These are phyloP conservation scores for Capsicum chinense DNA, from an alignment of 257 asterid species.

Conservation along the genomic window DNA sequence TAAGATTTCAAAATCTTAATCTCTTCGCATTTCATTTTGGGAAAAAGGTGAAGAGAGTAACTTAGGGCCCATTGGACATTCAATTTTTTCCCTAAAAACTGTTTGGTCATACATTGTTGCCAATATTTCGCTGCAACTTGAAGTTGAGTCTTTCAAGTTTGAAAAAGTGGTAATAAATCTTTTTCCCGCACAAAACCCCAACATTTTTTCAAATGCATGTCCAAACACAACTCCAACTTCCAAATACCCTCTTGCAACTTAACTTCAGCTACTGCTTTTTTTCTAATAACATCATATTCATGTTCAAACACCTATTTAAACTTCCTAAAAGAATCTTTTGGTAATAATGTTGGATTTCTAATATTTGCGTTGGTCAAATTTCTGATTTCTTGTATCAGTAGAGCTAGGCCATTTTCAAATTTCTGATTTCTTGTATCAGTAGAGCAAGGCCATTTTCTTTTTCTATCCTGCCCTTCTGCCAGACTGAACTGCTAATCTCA, in stretches of 20 bases:
- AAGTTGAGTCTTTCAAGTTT: neutral
- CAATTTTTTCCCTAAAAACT: neutral
- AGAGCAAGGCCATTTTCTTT: neutral
- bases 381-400: neutral
- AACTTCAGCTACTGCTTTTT: neutral
- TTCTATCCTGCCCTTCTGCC: neutral
- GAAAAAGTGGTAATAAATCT: neutral
- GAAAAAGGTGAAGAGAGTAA: neutral
- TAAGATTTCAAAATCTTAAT: slow-evolving; percentile 41
- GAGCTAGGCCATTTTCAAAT: neutral
- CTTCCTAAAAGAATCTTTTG: neutral
- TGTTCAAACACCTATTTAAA: neutral
- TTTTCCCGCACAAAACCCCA: neutral
- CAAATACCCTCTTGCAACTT: neutral
- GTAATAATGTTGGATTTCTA: neutral
- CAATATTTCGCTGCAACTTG: neutral
- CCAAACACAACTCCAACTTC: neutral
- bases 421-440: neutral
- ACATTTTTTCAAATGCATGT: neutral
- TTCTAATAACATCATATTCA: neutral
- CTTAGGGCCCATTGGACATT: neutral
- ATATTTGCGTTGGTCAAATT: neutral
- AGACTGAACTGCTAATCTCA: neutral
- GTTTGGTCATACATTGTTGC: neutral
- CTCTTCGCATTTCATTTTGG: neutral